phyloP scores from a whole-genome alignment of 192 early-diverging fungal genomes.

The Coemansia sp. region DNA sequence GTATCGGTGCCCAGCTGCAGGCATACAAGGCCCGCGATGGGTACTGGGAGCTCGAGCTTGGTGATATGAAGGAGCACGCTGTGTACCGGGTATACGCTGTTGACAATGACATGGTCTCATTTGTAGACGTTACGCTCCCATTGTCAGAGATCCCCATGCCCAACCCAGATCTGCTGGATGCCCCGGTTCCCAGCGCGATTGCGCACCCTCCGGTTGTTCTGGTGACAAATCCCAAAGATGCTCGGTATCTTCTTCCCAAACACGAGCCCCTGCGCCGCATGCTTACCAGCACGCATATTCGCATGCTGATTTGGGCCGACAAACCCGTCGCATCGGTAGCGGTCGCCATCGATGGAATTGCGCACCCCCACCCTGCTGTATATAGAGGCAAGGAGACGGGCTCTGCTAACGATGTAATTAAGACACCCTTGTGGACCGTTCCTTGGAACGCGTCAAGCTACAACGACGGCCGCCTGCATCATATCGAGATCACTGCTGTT shows the following conservation, averaged over 20 bases:
- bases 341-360: conserved; percentile 58
- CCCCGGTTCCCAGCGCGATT: conserved; percentile 14
- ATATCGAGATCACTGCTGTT: conserved; percentile 61
- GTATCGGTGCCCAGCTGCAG: conserved; percentile 61
- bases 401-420: conserved; percentile 43
- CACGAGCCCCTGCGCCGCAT: conserved; percentile 75
- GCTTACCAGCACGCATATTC: conserved; percentile 65
- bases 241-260: conserved; percentile 66
- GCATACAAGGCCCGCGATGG: conserved; percentile 65
- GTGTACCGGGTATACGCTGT: conserved; percentile 83
- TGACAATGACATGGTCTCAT: conserved; percentile 83
- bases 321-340: conserved; percentile 33
- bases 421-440: conserved; percentile 68
- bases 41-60: conserved; percentile 82
- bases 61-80: conserved; percentile 88
- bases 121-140: conserved; percentile 73
- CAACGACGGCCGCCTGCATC: conserved; percentile 68
- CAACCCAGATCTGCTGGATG: conserved; percentile 35
- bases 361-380: conserved; percentile 44
- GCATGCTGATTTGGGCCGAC: conserved; percentile 75
- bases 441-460: conserved; percentile 73
- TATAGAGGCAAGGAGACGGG: conserved; percentile 56
- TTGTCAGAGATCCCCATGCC: conserved; percentile 61
- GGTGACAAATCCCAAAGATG: conserved; percentile 88
- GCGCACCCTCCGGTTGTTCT: conserved; percentile 76